Percentiles rank a stretch among this genome's conserved stretches.
Conservation (phyloP, 2,329 filamentous ascomycete species). For the Beauveria sp. region DNA sequence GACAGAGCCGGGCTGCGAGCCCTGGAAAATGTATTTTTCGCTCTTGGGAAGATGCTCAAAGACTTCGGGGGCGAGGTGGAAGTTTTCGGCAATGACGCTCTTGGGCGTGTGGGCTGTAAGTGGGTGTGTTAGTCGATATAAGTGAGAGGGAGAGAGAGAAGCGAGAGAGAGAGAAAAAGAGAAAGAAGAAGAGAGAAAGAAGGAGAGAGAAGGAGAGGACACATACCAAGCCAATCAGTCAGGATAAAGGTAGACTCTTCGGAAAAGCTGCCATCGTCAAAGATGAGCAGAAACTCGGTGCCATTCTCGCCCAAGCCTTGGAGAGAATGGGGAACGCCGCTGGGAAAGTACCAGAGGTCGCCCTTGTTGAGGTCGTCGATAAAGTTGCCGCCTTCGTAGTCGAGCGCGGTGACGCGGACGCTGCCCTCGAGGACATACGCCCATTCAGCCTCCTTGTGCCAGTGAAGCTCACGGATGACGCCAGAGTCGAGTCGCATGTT, state of each 20-base stretch:
- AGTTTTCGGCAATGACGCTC: conserved; percentile 66
- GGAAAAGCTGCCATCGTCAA: conserved; percentile 43
- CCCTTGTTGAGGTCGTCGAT: conserved; percentile 70
- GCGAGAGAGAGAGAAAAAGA: too few relatives aligned
- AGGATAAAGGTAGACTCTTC: conserved; percentile 64
- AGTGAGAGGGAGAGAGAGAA: too few relatives aligned
- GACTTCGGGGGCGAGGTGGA: conserved; percentile 62
- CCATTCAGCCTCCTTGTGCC: conserved; percentile 78
- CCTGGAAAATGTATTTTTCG: conserved; percentile 74
- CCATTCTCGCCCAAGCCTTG: conserved; percentile 62
- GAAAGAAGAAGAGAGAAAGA: too few relatives aligned
- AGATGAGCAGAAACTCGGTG: conserved; percentile 41
- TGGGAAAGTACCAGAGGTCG: conserved; percentile 76
- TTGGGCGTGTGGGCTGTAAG: conserved; percentile 56
- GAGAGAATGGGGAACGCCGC: conserved; percentile 68
- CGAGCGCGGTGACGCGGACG: conserved; percentile 64
- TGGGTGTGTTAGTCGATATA: neutral
- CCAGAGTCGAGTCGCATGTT: conserved; percentile 71
- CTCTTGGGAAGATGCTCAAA: conserved; percentile 59
- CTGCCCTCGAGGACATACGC: conserved; percentile 65
- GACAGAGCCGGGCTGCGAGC: conserved; percentile 55
- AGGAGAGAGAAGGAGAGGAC: too few relatives aligned
- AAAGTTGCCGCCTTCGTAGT: conserved; percentile 69
- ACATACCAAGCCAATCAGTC: conserved; percentile 61
- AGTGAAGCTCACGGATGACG: conserved; percentile 70